Evolutionary conservation across 306 rosid species (phyloP).

Genomic region (Parietaria judaica): DNA sequence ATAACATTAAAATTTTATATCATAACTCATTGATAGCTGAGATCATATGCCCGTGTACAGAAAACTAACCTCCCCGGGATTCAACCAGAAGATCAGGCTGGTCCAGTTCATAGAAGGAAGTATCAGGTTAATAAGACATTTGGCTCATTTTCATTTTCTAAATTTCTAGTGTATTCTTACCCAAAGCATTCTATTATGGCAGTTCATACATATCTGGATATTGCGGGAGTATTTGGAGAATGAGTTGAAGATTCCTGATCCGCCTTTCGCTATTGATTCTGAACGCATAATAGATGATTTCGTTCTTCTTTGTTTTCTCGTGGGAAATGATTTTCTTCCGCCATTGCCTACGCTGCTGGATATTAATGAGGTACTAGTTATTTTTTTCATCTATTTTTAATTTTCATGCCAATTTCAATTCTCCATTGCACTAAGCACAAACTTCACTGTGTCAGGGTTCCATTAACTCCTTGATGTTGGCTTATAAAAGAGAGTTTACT

Average conservation of each 20-base stretch:
- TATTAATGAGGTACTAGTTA: conserved; percentile 37
- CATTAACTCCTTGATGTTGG: no score
- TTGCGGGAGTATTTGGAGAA: conserved; percentile 51
- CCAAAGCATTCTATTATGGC: no score
- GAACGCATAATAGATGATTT: conserved; percentile 56
- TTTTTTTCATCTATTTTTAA: no score
- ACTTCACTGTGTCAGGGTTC: no score
- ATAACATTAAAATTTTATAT: background rate
- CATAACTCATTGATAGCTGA: no score
- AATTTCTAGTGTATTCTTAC: background rate
- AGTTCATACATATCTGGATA: conserved; percentile 52
- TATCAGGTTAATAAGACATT: no score
- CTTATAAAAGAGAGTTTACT: no score
- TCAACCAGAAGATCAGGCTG: no score
- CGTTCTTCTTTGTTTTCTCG: conserved; percentile 43
- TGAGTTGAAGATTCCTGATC: conserved; percentile 38
- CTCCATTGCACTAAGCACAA: background rate
- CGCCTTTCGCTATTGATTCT: conserved; percentile 26
- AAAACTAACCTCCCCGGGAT: no score
- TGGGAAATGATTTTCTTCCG: conserved; percentile 64
- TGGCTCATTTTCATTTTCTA: background rate
- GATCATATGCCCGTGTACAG: no score
- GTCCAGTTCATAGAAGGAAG: no score
- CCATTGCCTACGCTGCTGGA: conserved; percentile 47
- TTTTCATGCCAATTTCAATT: no score